Evolutionary conservation across 306 rosid genomes (phyloP).

Genomic region (Castanospermum australe): DNA sequence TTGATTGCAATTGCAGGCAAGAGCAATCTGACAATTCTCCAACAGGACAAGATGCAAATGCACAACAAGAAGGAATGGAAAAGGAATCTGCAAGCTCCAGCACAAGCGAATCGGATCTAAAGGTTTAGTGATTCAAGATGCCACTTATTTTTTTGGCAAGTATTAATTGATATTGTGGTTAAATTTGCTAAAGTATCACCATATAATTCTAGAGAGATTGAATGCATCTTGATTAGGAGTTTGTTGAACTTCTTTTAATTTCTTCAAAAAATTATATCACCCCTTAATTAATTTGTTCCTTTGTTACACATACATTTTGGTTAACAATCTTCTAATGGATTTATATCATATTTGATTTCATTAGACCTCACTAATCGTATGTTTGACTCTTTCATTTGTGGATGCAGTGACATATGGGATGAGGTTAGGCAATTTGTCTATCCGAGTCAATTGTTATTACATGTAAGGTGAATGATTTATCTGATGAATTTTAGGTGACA

Average conservation of each 20-base stretch:
- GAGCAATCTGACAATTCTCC: slow-evolving; percentile 69
- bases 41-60: slow-evolving; percentile 74
- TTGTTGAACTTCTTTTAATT: neutral
- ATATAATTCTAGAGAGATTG: neutral
- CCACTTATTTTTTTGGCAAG: slow-evolving; percentile 20
- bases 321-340: neutral
- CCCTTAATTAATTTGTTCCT: neutral
- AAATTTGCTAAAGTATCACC: neutral
- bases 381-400: slow-evolving; percentile 30
- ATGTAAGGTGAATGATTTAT: slow-evolving; percentile 35
- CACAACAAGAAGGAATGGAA: slow-evolving; percentile 59
- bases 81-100: slow-evolving; percentile 66
- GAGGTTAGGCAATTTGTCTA: slow-evolving; percentile 33
- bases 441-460: slow-evolving; percentile 35
- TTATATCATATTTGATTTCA: neutral
- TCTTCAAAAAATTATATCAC: neutral
- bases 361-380: neutral
- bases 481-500: neutral
- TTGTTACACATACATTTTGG: slow-evolving; percentile 5
- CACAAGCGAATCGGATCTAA: slow-evolving; percentile 70
- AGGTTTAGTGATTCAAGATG: slow-evolving; percentile 41
- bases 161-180: slow-evolving; percentile 5
- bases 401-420: slow-evolving; percentile 87
- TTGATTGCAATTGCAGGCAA: slow-evolving; percentile 56
- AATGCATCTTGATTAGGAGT: neutral